phyloP scores from a whole-genome alignment of 2,329 filamentous ascomycete species.

The Talaromyces rugulosus region DNA sequence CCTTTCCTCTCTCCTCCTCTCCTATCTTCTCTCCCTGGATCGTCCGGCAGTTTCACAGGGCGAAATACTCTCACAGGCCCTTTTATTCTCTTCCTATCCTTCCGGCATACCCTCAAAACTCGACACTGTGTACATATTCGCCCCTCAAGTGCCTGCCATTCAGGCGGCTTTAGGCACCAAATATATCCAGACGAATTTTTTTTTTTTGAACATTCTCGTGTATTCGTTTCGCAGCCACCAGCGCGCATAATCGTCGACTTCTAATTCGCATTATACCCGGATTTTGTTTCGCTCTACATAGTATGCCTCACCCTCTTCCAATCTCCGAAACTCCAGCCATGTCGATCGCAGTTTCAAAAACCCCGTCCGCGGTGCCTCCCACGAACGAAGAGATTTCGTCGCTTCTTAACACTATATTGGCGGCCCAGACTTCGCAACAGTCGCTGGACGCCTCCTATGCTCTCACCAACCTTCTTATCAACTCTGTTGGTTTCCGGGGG shows the following conservation, averaged over 20 bases:
- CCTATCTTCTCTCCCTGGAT: neutral
- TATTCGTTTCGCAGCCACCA: neutral
- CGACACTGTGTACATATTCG: constrained; percentile 8
- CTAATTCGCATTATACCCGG: constrained; percentile 5
- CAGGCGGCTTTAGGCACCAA: constrained; percentile 6
- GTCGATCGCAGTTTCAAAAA: constrained; percentile 47
- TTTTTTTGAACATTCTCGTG: neutral
- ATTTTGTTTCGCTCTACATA: constrained; percentile 3
- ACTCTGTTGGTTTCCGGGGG: constrained; percentile 62
- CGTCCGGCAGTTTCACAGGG: neutral
- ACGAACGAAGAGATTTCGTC: constrained; percentile 62
- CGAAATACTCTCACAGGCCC: neutral
- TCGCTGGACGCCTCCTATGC: constrained; percentile 66
- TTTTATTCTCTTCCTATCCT: neutral
- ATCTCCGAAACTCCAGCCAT: constrained; percentile 37
- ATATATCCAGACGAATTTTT: neutral
- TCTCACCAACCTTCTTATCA: constrained; percentile 60
- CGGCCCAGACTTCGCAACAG: constrained; percentile 62
- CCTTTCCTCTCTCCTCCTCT: neutral
- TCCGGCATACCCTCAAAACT: neutral
- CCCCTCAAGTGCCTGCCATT: constrained; percentile 2
- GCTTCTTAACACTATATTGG: constrained; percentile 65
- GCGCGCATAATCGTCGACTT: neutral
- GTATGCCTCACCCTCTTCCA: constrained; percentile 47
- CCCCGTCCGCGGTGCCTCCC: constrained; percentile 48